Percentiles rank a stretch among this genome's conserved stretches.
phyloP scores from a whole-genome alignment of 192 early-diverging fungal species.

The Entomortierella beljakovae region DNA sequence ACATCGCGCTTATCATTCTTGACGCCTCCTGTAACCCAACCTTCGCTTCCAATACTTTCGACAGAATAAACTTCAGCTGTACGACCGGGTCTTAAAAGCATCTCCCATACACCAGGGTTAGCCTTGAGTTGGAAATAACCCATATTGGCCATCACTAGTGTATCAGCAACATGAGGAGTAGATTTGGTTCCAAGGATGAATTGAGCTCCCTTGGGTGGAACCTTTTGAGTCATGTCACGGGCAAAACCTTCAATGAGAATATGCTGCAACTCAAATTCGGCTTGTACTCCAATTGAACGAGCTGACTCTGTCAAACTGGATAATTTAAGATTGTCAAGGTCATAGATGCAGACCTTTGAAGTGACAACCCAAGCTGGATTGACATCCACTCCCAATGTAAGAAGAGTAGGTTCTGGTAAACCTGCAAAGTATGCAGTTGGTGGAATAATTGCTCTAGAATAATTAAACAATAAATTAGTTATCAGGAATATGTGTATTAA shows the following conservation, averaged over 20 bases:
- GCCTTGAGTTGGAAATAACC: slow-evolving; percentile 98
- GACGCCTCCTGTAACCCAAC: slow-evolving; percentile 57
- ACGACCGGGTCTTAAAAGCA: slow-evolving; percentile 84
- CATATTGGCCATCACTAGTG: slow-evolving; percentile 98
- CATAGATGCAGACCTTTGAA: slow-evolving; percentile 81
- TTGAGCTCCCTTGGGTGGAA: slow-evolving; percentile 93
- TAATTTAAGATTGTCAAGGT: slow-evolving; percentile 93
- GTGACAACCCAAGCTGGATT: slow-evolving; percentile 92
- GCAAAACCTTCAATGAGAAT: slow-evolving; percentile 95
- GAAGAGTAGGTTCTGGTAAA: slow-evolving; percentile 82
- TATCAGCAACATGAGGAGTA: slow-evolving; percentile 79
- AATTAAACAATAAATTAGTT: neutral
- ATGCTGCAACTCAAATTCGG: slow-evolving; percentile 82
- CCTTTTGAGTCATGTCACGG: slow-evolving; percentile 70
- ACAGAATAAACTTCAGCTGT: slow-evolving; percentile 85
- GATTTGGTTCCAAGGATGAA: slow-evolving; percentile 82
- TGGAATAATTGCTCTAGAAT: slow-evolving; percentile 24
- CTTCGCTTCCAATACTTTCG: slow-evolving; percentile 67
- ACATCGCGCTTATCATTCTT: slow-evolving; percentile 64
- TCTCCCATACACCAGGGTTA: slow-evolving; percentile 88
- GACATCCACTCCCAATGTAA: slow-evolving; percentile 91
- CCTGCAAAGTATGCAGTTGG: slow-evolving; percentile 77
- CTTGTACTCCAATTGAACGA: slow-evolving; percentile 66
- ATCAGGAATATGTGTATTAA: neutral
- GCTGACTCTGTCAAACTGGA: slow-evolving; percentile 54